phyloP scores from a whole-genome alignment of 1,284 basidiomycete species.

The Rhodotorula sp. region DNA sequence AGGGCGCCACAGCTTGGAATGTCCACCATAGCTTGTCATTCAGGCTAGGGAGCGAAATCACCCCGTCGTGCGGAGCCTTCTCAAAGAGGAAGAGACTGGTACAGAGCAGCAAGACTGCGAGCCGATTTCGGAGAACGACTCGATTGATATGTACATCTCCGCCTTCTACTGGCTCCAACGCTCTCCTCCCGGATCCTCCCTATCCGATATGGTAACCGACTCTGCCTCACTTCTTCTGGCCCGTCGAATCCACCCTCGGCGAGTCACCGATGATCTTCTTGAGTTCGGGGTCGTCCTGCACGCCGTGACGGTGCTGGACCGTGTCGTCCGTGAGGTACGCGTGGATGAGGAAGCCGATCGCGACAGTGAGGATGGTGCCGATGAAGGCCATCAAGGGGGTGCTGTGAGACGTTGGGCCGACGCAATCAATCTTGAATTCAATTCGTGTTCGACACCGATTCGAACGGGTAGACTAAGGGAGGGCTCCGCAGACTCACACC shows the following conservation, averaged over 20 bases:
- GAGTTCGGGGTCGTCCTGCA: slow-evolving; percentile 5
- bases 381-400: slow-evolving; percentile 17
- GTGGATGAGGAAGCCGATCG: slow-evolving; percentile 3
- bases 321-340: slow-evolving; percentile 6
- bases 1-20: background rate
- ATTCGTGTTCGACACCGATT: background rate
- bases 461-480: background rate
- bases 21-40: background rate
- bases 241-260: background rate
- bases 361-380: slow-evolving; percentile 4
- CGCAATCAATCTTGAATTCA: background rate
- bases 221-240: background rate
- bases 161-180: background rate
- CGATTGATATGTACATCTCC: background rate
- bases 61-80: background rate
- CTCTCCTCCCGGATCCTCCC: background rate
- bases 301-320: slow-evolving; percentile 22
- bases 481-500: background rate
- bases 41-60: background rate
- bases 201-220: background rate
- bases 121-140: background rate
- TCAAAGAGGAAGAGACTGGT: background rate
- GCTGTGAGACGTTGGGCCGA: background rate
- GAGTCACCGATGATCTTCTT: slow-evolving; percentile 5
- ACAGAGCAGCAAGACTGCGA: background rate